Evolutionary conservation across 2,329 filamentous ascomycete genomes (phyloP).

Genomic region (Fusarium kyushuense): DNA sequence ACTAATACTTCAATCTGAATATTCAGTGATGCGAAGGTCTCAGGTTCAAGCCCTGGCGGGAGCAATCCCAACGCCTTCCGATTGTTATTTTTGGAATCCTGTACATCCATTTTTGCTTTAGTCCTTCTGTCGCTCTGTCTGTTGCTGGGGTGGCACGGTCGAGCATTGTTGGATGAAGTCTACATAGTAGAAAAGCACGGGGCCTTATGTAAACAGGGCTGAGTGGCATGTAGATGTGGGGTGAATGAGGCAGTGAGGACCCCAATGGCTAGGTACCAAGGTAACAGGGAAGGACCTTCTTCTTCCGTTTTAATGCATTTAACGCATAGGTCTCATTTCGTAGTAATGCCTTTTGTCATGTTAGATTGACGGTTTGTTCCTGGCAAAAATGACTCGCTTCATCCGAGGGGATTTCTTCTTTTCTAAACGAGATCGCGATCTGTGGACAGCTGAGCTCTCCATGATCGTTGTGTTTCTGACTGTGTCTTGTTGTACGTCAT

Average conservation of each 20-base stretch:
- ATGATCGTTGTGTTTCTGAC: conserved; percentile 21
- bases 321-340: conserved; percentile 24
- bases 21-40: conserved; percentile 50
- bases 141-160: neutral
- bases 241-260: conserved; percentile 2
- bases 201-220: conserved; percentile 28
- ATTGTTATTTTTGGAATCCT: conserved; percentile 33
- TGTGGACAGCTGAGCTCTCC: conserved; percentile 29
- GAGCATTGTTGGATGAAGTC: conserved; percentile 10
- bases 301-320: neutral
- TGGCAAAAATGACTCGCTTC: neutral
- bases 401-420: neutral
- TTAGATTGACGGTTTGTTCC: neutral
- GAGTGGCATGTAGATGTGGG: conserved; percentile 4
- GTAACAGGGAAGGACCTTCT: neutral
- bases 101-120: neutral
- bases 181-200: conserved; percentile 14
- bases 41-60: conserved; percentile 52
- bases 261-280: neutral
- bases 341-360: neutral
- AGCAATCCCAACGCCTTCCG: conserved; percentile 45
- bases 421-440: conserved; percentile 32
- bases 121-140: neutral
- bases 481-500: conserved; percentile 30
- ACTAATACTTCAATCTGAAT: conserved; percentile 48